Conservation (phyloP, 164 flowering plant species). For the Euptelea pleiosperma region DNA sequence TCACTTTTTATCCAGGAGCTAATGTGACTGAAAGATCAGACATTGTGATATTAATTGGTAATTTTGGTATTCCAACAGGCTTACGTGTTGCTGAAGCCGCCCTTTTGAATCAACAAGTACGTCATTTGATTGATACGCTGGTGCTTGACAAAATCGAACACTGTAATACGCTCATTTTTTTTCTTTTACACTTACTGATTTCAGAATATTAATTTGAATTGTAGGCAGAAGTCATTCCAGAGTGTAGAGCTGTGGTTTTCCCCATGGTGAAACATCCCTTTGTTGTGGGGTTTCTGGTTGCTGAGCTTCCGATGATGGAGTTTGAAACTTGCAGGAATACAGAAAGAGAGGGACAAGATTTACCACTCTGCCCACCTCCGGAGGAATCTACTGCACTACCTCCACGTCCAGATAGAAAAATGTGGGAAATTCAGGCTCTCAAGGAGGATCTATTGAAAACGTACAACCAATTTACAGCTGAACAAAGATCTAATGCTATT, state of each 20-base stretch:
- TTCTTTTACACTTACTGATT: conserved; percentile 2
- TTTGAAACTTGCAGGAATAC: conserved; percentile 5
- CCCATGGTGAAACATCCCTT: conserved; percentile 95
- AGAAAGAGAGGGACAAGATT: conserved; percentile 26
- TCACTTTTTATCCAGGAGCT: conserved; percentile 44
- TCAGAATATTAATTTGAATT: conserved; percentile 15
- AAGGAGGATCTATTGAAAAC: conserved; percentile 29
- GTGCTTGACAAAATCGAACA: neutral
- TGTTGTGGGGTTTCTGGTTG: conserved; percentile 93
- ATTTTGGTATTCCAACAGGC: conserved; percentile 72
- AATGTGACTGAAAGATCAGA: conserved; percentile 36
- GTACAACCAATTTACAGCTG: conserved; percentile 41
- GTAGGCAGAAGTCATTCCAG: conserved; percentile 66
- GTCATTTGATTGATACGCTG: conserved; percentile 3
- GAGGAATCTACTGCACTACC: conserved; percentile 40
- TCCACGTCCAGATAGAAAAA: conserved; percentile 23
- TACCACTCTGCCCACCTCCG: conserved; percentile 24
- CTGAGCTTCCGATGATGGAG: conserved; percentile 63
- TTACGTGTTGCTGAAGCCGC: conserved; percentile 82
- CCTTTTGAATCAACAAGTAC: conserved; percentile 65
- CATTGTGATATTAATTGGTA: conserved; percentile 61
- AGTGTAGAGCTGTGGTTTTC: conserved; percentile 69
- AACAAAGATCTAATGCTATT: conserved; percentile 65
- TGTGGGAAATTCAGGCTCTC: conserved; percentile 36
- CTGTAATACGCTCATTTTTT: neutral